Base-by-base conservation (phyloP, 2,329 filamentous ascomycete genomes). In the Talaromyces sp. region DNA sequence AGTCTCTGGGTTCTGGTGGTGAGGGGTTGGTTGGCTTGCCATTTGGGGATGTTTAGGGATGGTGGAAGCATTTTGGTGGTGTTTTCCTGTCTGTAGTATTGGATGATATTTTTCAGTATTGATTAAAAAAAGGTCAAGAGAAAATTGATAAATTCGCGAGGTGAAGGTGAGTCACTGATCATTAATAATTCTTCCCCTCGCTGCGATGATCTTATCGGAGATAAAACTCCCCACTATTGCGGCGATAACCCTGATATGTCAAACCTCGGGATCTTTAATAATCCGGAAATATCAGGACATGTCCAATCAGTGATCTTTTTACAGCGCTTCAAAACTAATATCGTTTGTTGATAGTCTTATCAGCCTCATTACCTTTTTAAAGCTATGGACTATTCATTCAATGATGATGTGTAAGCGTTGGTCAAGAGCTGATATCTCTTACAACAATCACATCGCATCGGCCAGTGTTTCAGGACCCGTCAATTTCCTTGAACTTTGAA, bases 41-140 rank as follows among this genome's bases (percentile, higher is more conserved):
- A 80, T 76, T 75, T 78, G 0, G 78, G 78, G 41, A 80, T 73
- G 62, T 80, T 80, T 8, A 80, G 68, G 9, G 76, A 73, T 21
- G 58, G 50, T 4, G 61, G 57, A 2, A 62, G 55, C 61, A 62
- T 62, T 46, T 13, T 58, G 60, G 19, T 1, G 19, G 17, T 8
- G 14, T 2, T 50, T 17, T 53, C 19, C 50, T 51, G 27, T 38
- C 1, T 14, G 11, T n/a, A 9, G 17, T n/a, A 38, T 9, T n/a
- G 14, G 14, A 35, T 35, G 32, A 35, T 35, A 1, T 13, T n/a
- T 21, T 46, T 46, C 38, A 46, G 6, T 11, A 2, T 24, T 46
- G 1, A 17, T 8, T 38, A 2, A 38, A 17, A 38, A 38, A 17
- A 38, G n/a, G 13, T 38, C 3, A 38, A 38, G 3, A 38, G 3